These are phyloP conservation scores for Colletotrichum sp. DNA, from an alignment of 2,329 filamentous ascomycete genomes.

Conservation along the genomic window DNA sequence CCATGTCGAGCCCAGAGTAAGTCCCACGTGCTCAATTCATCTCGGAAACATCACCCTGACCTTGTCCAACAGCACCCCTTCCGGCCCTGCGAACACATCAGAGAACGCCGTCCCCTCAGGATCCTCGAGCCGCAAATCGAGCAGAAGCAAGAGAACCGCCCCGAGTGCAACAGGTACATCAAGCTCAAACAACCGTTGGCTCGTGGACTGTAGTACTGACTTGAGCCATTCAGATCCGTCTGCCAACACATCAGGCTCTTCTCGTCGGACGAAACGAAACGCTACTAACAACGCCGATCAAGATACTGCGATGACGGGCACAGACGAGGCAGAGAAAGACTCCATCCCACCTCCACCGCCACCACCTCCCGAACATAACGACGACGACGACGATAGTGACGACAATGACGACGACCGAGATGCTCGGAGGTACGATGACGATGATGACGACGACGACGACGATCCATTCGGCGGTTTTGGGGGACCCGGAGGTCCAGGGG, in stretches of 20 bases:
- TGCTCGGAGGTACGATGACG: slow-evolving; percentile 45
- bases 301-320: slow-evolving; percentile 75
- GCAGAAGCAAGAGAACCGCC: slow-evolving; percentile 69
- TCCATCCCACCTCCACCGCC: slow-evolving; percentile 47
- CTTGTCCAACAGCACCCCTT: slow-evolving; percentile 51
- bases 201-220: not conserved
- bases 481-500: slow-evolving; percentile 64
- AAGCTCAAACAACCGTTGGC: not conserved
- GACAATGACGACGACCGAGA: slow-evolving; percentile 59
- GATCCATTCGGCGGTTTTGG: slow-evolving; percentile 71
- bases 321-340: slow-evolving; percentile 57
- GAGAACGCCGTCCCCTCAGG: slow-evolving; percentile 60
- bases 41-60: not conserved
- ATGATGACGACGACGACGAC: slow-evolving; percentile 72
- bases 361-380: slow-evolving; percentile 37
- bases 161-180: slow-evolving; percentile 47
- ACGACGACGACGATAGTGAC: slow-evolving; percentile 46
- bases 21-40: slow-evolving; percentile 25
- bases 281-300: slow-evolving; percentile 54
- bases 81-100: slow-evolving; percentile 67
- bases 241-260: slow-evolving; percentile 40
- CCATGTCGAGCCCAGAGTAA: slow-evolving; percentile 79
- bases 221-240: slow-evolving; percentile 33
- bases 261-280: slow-evolving; percentile 59
- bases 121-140: slow-evolving; percentile 74